phyloP scores from a whole-genome alignment of 345 rosid genomes.

The Lumnitzera racemosa region DNA sequence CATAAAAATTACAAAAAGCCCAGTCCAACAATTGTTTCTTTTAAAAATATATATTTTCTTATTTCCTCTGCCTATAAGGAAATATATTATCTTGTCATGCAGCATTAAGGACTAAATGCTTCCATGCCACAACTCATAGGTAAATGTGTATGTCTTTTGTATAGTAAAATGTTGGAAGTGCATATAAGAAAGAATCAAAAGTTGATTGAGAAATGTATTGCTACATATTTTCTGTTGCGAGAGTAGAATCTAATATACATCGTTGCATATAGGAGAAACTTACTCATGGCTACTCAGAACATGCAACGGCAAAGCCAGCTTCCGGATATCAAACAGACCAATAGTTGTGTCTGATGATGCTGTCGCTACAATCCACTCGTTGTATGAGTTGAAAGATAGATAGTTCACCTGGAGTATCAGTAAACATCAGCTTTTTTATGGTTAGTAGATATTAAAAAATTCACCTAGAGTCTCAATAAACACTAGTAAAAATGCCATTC shows the following conservation, averaged over 20 bases:
- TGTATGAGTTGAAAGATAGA: constrained; percentile 76
- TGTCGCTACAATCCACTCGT: constrained; percentile 88
- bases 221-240: not conserved
- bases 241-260: constrained; percentile 1
- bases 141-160: too few relatives aligned
- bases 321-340: constrained; percentile 74
- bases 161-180: too few relatives aligned
- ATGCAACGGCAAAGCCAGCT: constrained; percentile 59
- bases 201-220: not conserved
- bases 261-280: constrained; percentile 11
- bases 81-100: too few relatives aligned
- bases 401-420: constrained; percentile 49
- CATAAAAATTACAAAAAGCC: too few relatives aligned
- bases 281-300: constrained; percentile 70
- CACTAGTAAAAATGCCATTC: not conserved
- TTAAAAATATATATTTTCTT: too few relatives aligned
- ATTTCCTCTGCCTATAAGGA: too few relatives aligned
- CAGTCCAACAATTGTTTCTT: too few relatives aligned
- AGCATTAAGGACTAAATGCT: too few relatives aligned
- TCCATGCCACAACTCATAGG: too few relatives aligned
- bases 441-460: not conserved
- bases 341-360: constrained; percentile 86
- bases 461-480: not conserved
- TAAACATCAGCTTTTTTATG: not conserved
- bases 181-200: too few relatives aligned